Evolutionary conservation across 1,284 basidiomycete species (phyloP), one percentile per base, ranked within the genome.

Genomic region (Cutaneotrichosporon arboriforme): DNA sequence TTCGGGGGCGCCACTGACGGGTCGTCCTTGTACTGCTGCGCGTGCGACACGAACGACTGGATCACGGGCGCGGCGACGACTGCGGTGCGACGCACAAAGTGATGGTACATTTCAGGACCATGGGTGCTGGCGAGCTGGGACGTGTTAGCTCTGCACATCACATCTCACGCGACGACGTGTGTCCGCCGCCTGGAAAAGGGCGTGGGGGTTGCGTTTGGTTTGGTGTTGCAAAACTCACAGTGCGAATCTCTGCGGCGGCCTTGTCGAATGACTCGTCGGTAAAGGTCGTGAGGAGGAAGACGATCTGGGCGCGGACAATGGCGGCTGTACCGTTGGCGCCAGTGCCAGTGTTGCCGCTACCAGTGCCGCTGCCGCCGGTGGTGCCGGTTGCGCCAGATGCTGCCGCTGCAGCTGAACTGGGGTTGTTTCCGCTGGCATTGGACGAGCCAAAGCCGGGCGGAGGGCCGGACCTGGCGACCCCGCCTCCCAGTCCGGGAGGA

Each of bases 201-300:
- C 55, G 22, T 39, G 43, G 15, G 12, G 34, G 34, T 35, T n/a
- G n/a, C n/a, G n/a, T n/a, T n/a, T n/a, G n/a, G n/a, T n/a, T n/a
- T n/a, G n/a, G n/a, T n/a, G n/a, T n/a, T n/a, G n/a, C 17, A 18
- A n/a, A 44, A 82, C 88, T 67, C 72, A 94, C 90, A 56, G 87
- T 87, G 69, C 88, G 84, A 66, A 96, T 93, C 79, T 96, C 91
- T 54, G 83, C 78, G 70, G 90, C 85, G 73, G 93, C 89, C 71
- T 88, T 84, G 70, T 90, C 87, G 70, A 90, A 96, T 76, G 91
- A 91, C 66, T 94, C 92, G 77, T 96, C 92, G 54, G 88, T 90
- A 55, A 96, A 82, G 21, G 89, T 94, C 18, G 88, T 90, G 60
- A 97, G 81, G 56, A 94, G 81, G 76, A 96, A 96, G 63, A 91